Conservation (phyloP, 176 grass and related monocot genomes). For the Rhipidocladum racemiflorum region DNA sequence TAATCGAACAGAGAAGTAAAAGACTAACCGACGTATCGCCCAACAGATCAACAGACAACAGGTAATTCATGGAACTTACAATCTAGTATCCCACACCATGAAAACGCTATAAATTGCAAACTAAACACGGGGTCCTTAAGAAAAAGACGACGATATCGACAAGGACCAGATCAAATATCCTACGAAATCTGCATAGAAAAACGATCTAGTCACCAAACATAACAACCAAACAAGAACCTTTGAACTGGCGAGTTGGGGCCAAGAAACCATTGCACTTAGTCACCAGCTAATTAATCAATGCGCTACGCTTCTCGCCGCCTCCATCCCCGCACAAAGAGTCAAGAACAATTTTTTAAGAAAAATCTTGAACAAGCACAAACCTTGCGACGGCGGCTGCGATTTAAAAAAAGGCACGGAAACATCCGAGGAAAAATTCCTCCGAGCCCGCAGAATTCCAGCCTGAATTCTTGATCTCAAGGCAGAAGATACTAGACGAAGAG, state of each 20-base stretch:
- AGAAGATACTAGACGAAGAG: constrained; percentile 29
- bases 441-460: not conserved
- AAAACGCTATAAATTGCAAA: not conserved
- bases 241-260: not conserved
- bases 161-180: constrained; percentile 1
- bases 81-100: not conserved
- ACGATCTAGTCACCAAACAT: constrained; percentile 7
- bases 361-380: constrained; percentile 13
- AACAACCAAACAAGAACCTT: not conserved
- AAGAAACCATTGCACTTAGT: not conserved
- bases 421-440: not conserved
- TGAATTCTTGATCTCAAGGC: not conserved
- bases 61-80: constrained; percentile 3
- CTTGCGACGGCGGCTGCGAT: constrained; percentile 6
- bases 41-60: constrained; percentile 8
- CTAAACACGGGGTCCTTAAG: not conserved
- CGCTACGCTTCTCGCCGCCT: not conserved
- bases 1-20: not conserved
- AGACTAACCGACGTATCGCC: not conserved
- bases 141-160: not conserved
- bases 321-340: not conserved
- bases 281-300: not conserved
- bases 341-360: not conserved
- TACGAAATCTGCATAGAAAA: not conserved
- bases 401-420: not conserved